Conservation (phyloP, 805 yeast genomes). For the Sungouiella blattae region DNA sequence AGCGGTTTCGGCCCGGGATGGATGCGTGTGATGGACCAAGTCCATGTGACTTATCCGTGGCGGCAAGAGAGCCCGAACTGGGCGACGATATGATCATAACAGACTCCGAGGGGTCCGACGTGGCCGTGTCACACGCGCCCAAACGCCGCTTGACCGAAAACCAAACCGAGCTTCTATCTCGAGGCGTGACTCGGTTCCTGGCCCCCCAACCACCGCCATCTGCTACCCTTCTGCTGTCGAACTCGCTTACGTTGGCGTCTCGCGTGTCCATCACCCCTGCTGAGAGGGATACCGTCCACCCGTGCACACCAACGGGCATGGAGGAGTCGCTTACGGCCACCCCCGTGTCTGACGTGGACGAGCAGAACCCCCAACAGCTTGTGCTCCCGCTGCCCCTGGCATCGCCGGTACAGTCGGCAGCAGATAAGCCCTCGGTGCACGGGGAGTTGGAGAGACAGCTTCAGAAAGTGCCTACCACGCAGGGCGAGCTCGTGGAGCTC, state of each 20-base stretch:
- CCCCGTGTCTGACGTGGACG: conserved; percentile 36
- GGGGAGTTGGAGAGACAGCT: conserved; percentile 18
- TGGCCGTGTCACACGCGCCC: conserved; percentile 29
- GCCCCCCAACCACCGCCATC: neutral
- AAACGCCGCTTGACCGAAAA: conserved; percentile 32
- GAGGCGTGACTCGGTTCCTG: too few relatives aligned
- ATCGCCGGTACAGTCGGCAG: conserved; percentile 42
- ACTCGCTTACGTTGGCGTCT: conserved; percentile 4
- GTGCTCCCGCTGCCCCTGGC: conserved; percentile 72
- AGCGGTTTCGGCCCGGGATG: conserved; percentile 23
- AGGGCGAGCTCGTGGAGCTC: conserved; percentile 38
- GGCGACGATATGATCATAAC: conserved; percentile 34
- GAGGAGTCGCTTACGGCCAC: conserved; percentile 28
- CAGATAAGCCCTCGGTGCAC: conserved; percentile 21
- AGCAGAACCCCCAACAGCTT: conserved; percentile 39
- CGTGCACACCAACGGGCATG: conserved; percentile 27
- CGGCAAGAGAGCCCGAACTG: conserved; percentile 17
- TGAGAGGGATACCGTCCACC: conserved; percentile 10
- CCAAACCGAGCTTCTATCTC: too few relatives aligned
- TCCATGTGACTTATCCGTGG: conserved; percentile 7
- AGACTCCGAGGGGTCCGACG: conserved; percentile 27
- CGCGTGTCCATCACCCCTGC: too few relatives aligned
- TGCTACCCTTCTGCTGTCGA: neutral
- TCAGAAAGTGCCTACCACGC: conserved; percentile 20
- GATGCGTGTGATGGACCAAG: conserved; percentile 15